A percentile compares a stretch with the other conserved stretches of the same genome.
These are phyloP conservation scores for Breynia disticha DNA, from an alignment of 441 rosid genomes.

Conservation along the genomic window DNA sequence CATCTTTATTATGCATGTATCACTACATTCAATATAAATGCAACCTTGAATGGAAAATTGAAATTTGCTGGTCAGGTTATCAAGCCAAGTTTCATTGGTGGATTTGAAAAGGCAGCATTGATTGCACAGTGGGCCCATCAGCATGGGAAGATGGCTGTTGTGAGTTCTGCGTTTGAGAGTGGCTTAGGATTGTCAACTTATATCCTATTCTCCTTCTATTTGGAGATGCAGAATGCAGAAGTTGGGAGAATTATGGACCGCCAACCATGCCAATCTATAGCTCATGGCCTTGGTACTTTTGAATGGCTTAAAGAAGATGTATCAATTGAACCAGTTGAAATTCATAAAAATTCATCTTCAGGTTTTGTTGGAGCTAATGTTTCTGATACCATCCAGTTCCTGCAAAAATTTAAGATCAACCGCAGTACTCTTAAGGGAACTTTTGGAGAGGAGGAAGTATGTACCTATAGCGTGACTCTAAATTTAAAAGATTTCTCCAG, in stretches of 20 bases:
- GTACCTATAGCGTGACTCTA: slow-evolving; percentile 35
- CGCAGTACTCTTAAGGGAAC: slow-evolving; percentile 32
- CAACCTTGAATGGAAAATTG: too few relatives aligned
- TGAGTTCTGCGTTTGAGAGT: slow-evolving; percentile 91
- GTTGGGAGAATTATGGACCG: slow-evolving; percentile 27
- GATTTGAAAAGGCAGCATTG: slow-evolving; percentile 73
- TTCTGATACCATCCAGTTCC: slow-evolving; percentile 36
- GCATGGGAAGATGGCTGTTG: slow-evolving; percentile 78
- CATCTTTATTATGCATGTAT: too few relatives aligned
- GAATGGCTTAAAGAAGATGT: slow-evolving; percentile 83
- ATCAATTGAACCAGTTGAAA: slow-evolving; percentile 40
- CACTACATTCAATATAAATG: too few relatives aligned
- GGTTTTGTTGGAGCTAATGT: slow-evolving; percentile 63
- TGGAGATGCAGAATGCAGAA: slow-evolving; percentile 55
- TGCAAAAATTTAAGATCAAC: slow-evolving; percentile 55
- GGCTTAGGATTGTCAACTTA: slow-evolving; percentile 68
- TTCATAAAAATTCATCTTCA: slow-evolving; percentile 34
- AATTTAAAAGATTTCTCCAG: slow-evolving; percentile 40
- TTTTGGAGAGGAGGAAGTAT: slow-evolving; percentile 33
- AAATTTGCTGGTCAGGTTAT: slow-evolving; percentile 70
- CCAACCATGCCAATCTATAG: slow-evolving; percentile 34
- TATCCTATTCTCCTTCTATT: slow-evolving; percentile 54
- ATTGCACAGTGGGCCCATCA: slow-evolving; percentile 87
- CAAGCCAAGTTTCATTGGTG: slow-evolving; percentile 91
- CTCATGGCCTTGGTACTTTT: slow-evolving; percentile 96